A percentile compares a stretch with the other conserved stretches of the same genome.
These are phyloP conservation scores for Fomitiporia mediterranea DNA, from an alignment of 1,284 basidiomycete genomes.

Conservation along the genomic window DNA sequence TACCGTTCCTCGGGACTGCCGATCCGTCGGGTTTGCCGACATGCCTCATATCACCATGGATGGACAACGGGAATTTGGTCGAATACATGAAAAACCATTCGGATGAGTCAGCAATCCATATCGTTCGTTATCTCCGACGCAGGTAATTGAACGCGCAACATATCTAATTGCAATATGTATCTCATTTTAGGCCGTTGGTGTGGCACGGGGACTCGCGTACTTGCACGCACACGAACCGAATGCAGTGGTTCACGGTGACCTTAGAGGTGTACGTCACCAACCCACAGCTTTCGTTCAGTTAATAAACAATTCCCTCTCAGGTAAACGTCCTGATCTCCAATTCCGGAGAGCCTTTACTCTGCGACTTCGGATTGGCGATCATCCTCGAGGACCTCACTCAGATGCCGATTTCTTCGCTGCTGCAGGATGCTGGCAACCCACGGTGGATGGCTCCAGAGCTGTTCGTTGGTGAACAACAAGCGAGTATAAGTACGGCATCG, in stretches of 20 bases:
- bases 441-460: constrained; percentile 24
- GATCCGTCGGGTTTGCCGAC: constrained; percentile 11
- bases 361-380: constrained; percentile 22
- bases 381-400: constrained; percentile 20
- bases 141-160: background rate
- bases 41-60: constrained; percentile 21
- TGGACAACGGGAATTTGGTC: constrained; percentile 17
- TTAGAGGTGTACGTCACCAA: constrained; percentile 14
- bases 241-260: constrained; percentile 19
- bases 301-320: background rate
- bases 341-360: constrained; percentile 19
- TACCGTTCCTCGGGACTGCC: constrained; percentile 19
- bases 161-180: background rate
- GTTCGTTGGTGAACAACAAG: constrained; percentile 12
- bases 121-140: background rate
- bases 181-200: constrained; percentile 8
- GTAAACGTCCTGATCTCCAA: constrained; percentile 21
- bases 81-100: constrained; percentile 13
- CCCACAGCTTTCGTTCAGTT: no score
- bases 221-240: constrained; percentile 16
- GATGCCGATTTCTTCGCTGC: constrained; percentile 15
- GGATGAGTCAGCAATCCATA: background rate
- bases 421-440: constrained; percentile 18
- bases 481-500: constrained; percentile 6
- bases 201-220: constrained; percentile 17